phyloP scores from a whole-genome alignment of 2,329 filamentous ascomycete genomes.

The Catunica adiposa region DNA sequence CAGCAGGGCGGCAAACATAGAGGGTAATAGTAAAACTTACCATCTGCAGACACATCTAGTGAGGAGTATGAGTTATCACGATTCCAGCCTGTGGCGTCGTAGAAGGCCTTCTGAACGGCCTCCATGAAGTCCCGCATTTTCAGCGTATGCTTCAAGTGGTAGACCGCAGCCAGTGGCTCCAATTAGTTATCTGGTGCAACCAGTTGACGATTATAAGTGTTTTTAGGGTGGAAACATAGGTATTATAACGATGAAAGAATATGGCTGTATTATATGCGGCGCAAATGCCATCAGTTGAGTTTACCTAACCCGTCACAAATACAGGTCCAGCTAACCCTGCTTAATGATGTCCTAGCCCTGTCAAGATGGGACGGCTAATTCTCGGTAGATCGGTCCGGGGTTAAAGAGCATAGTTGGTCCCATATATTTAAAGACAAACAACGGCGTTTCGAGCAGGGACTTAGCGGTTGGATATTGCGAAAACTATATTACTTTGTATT shows the following conservation, averaged over 20 bases:
- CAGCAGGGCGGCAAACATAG: constrained; percentile 6
- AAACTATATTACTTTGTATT: no score
- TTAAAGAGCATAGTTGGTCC: constrained; percentile 1
- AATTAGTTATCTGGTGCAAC: no score
- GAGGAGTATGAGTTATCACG: constrained; percentile 81
- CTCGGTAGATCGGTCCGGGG: not conserved
- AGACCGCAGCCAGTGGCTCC: no score
- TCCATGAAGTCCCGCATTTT: constrained; percentile 93
- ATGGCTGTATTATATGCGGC: no score
- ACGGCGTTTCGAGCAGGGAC: no score
- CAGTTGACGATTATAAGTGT: no score
- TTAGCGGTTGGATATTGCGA: no score
- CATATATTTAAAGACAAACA: not conserved
- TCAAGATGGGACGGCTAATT: not conserved
- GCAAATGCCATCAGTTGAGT: no score
- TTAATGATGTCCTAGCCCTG: not conserved
- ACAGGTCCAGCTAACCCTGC: no score
- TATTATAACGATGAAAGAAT: no score
- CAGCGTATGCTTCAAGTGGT: constrained; percentile 14
- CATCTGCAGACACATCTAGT: constrained; percentile 68
- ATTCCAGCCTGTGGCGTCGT: constrained; percentile 74
- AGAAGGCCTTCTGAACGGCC: constrained; percentile 84
- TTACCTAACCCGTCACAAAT: no score
- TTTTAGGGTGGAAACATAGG: no score
- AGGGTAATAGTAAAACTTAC: constrained; percentile 27